Evolutionary conservation across 768 basidiomycete species (phyloP).

Genomic region (Rhizopogon vesiculosus): DNA sequence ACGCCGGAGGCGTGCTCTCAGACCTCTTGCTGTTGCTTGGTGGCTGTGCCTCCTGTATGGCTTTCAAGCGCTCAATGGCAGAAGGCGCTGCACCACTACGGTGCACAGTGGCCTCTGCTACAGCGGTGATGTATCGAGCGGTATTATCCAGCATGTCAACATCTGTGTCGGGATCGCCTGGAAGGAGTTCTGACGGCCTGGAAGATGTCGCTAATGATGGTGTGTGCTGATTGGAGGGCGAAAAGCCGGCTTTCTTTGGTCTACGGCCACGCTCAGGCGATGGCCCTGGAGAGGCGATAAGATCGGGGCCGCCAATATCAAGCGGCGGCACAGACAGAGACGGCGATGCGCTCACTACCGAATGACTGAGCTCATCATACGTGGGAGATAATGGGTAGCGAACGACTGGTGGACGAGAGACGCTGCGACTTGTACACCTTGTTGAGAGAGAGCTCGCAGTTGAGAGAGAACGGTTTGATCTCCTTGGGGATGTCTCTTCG

Average conservation of each 20-base stretch:
- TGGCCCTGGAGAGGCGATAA: conserved; percentile 14
- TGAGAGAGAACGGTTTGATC: conserved; percentile 39
- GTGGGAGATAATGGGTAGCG: conserved; percentile 20
- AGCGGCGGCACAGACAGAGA: conserved; percentile 18
- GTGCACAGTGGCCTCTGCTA: conserved; percentile 17
- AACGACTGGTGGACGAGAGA: conserved; percentile 32
- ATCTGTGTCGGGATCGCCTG: conserved; percentile 14
- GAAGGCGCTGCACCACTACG: conserved; percentile 10
- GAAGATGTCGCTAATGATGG: conserved; percentile 21
- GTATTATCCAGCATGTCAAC: conserved; percentile 21
- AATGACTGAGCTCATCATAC: conserved; percentile 19
- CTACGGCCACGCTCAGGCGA: conserved; percentile 25
- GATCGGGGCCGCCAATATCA: conserved; percentile 22
- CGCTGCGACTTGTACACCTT: conserved; percentile 35
- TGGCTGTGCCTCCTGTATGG: conserved; percentile 9
- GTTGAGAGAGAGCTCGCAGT: conserved; percentile 35
- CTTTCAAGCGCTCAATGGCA: conserved; percentile 17
- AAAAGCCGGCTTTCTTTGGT: conserved; percentile 13
- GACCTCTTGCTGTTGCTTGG: conserved; percentile 14
- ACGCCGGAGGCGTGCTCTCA: conserved; percentile 25
- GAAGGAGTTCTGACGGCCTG: conserved; percentile 15
- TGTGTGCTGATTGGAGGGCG: conserved; percentile 10
- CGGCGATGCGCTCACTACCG: conserved; percentile 13
- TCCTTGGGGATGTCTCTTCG: conserved; percentile 27
- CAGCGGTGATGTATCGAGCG: conserved; percentile 17